Conservation (phyloP, 306 rosid genomes). For the peach (Prunus persica) region DNA sequence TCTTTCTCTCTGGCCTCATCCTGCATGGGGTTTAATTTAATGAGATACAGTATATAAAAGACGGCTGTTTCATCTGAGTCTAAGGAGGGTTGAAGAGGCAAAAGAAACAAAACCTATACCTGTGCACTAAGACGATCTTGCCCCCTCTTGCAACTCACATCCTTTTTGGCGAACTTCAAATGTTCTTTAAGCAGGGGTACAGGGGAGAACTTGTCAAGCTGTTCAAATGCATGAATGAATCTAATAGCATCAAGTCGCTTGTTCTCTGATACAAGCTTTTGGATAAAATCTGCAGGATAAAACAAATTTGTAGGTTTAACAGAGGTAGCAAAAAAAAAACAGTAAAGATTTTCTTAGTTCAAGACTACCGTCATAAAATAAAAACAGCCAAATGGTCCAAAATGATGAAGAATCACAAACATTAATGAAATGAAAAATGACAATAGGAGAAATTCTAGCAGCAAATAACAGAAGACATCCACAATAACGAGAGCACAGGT, state of each 20-base stretch:
- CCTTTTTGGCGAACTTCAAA: slow-evolving; percentile 21
- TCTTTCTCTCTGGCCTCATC: slow-evolving; percentile 32
- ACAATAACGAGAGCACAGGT: not conserved
- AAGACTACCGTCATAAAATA: not conserved
- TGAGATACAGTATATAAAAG: not conserved
- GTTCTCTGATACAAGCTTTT: slow-evolving; percentile 30
- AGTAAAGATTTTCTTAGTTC: not conserved
- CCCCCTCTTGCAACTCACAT: slow-evolving; percentile 10
- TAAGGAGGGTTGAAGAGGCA: not conserved
- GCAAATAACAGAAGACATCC: not conserved
- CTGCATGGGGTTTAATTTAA: slow-evolving; percentile 23
- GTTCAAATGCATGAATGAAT: slow-evolving; percentile 30
- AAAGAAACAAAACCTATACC: slow-evolving; percentile 19
- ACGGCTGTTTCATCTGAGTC: not conserved
- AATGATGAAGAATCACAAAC: not conserved
- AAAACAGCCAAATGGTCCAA: not conserved
- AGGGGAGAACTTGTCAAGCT: slow-evolving; percentile 35
- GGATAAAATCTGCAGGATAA: slow-evolving; percentile 28
- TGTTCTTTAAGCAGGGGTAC: slow-evolving; percentile 31
- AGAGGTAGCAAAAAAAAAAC: not conserved
- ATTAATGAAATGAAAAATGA: not conserved
- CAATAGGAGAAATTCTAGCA: not conserved
- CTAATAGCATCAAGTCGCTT: slow-evolving; percentile 29
- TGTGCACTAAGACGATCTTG: slow-evolving; percentile 14
- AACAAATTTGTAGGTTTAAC: not conserved